Evolutionary conservation across 371 early-diverging fungal species (phyloP).

Genomic region (Globomyces sp.): DNA sequence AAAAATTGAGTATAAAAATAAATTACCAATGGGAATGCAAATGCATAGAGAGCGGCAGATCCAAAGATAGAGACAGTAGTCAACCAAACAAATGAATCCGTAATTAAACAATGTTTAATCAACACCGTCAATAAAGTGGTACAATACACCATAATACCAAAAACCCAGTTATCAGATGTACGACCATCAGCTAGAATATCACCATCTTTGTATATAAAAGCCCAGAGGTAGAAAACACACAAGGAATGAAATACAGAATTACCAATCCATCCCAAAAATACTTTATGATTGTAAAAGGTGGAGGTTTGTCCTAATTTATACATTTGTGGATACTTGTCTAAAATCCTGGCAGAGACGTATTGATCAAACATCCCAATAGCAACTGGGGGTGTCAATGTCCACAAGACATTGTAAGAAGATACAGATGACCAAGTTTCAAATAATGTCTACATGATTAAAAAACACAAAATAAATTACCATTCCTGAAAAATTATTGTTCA

Average conservation of each 20-base stretch:
- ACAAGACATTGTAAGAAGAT: conserved; percentile 78
- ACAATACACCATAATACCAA: conserved; percentile 22
- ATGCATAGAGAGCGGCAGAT: conserved; percentile 61
- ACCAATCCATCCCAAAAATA: conserved; percentile 89
- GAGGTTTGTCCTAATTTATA: conserved; percentile 91
- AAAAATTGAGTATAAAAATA: background rate
- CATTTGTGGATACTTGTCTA: conserved; percentile 96
- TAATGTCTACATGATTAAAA: conserved; percentile 39
- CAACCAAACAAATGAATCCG: conserved; percentile 11
- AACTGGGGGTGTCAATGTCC: conserved; percentile 71
- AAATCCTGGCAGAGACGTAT: conserved; percentile 82
- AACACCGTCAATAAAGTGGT: conserved; percentile 15
- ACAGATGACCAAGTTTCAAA: conserved; percentile 69
- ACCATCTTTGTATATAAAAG: conserved; percentile 9
- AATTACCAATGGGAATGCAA: conserved; percentile 64
- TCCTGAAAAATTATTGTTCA: conserved; percentile 73
- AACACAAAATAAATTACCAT: conserved; percentile 24
- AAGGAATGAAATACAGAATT: conserved; percentile 92
- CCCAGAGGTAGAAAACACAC: conserved; percentile 39
- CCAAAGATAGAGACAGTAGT: conserved; percentile 14
- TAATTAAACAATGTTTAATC: conserved; percentile 15
- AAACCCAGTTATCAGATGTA: conserved; percentile 24
- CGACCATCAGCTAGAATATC: conserved; percentile 17
- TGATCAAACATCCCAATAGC: conserved; percentile 84
- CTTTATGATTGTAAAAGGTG: conserved; percentile 88